Evolutionary conservation across 805 yeast genomes (phyloP), one percentile per base, ranked within the genome.

Genomic region (Lipomyces japonicus): DNA sequence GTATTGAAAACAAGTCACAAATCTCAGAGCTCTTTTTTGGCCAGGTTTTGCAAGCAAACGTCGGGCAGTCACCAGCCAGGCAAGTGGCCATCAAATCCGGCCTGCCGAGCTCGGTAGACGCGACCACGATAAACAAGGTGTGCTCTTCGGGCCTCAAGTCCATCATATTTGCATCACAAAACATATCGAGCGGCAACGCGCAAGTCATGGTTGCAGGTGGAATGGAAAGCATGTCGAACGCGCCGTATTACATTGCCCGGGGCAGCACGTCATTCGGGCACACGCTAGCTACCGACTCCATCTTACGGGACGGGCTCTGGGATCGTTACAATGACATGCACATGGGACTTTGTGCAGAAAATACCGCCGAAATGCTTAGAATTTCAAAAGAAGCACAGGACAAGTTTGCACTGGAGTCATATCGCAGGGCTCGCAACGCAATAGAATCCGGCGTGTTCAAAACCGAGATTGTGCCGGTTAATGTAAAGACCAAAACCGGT

Each of bases 51-150:
- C 86, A 86, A 65, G 97, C 97, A 57, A 87, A 87, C 64, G 82
- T 86, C 53, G 97, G 98, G 56, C 98, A 91, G 73, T 89, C 91
- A 51, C 97, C 98, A 39, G 98, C 98, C 31, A 84, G 97, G 72
- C 98, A 91, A 73, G 97, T 91, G 50, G 96, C 96, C 14, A 65
- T 91, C 59, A 84, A 82, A 64, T 84, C 97, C 18, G 97, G 97
- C 14, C 76, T 93, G 46, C 80, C 87, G 44, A 81, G 84, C 59
- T 74, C 79, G 54, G 81, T 87, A 47, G 84, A 88, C 42, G 95
- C 96, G 51, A 79, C 96, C 47, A 85, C 97, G 35, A 78, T 91
- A 60, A 93, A 93, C 79, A 91, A 91, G 75, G 97, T 93, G 50
- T 93, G 98, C 75, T 95, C 98, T 37, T 86, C 96, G 10, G 97